Percentiles rank a stretch among this genome's conserved stretches.
These are phyloP conservation scores for Malus fusca DNA, from an alignment of 306 rosid species.

Conservation along the genomic window DNA sequence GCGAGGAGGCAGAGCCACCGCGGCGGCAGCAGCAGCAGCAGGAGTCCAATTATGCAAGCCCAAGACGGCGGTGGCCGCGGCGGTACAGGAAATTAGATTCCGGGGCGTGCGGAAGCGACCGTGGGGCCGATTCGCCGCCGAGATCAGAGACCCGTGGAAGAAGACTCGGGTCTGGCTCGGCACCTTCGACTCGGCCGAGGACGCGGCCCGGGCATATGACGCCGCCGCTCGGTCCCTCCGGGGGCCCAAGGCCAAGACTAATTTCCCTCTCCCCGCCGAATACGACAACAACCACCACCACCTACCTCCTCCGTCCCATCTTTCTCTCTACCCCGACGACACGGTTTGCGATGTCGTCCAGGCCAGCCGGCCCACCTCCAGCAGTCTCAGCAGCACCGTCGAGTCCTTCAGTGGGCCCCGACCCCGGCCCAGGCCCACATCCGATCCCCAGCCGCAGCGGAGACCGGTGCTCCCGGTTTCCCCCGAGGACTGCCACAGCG, in stretches of 20 bases:
- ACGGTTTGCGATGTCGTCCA: constrained; percentile 29
- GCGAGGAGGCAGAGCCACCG: constrained; percentile 40
- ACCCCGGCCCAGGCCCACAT: constrained; percentile 4
- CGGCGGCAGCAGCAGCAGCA: constrained; percentile 28
- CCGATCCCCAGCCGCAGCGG: constrained; percentile 19
- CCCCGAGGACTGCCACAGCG: constrained; percentile 71
- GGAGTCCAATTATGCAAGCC: background rate
- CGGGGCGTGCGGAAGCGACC: constrained; percentile 90
- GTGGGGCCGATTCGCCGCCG: constrained; percentile 93
- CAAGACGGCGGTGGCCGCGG: constrained; percentile 4
- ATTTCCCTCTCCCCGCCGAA: constrained; percentile 33
- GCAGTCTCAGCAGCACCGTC: constrained; percentile 87
- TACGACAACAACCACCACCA: background rate
- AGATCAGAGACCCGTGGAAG: constrained; percentile 88
- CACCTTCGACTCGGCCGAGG: constrained; percentile 74
- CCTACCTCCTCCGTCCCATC: constrained; percentile 19
- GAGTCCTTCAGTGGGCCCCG: constrained; percentile 83
- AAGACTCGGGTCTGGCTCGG: constrained; percentile 90
- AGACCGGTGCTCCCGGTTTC: constrained; percentile 27
- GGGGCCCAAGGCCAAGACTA: constrained; percentile 76
- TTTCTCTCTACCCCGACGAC: constrained; percentile 12
- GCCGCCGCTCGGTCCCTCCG: constrained; percentile 68
- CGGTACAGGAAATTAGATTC: constrained; percentile 43
- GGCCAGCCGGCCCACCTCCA: constrained; percentile 61
- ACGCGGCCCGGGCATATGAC: constrained; percentile 82